A percentile compares a stretch with the other conserved stretches of the same genome.
phyloP scores from a whole-genome alignment of 192 early-diverging fungal genomes.

The Phlyctochytrium bullatum region DNA sequence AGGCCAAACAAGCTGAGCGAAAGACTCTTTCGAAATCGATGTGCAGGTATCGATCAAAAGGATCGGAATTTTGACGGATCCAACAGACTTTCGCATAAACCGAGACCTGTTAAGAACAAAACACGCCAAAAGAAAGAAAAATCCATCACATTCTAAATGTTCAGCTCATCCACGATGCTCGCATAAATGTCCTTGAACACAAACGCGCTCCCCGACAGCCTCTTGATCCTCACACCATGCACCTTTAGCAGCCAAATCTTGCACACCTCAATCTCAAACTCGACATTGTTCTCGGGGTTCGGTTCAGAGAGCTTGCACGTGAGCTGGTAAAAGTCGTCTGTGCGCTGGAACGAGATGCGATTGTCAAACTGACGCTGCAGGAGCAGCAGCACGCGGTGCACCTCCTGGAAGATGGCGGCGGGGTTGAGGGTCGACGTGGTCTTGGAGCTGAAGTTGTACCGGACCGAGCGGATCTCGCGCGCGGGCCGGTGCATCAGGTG shows the following conservation, averaged over 20 bases:
- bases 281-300: conserved; percentile 32
- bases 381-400: conserved; percentile 50
- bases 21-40: too few relatives aligned
- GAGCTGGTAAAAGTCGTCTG: conserved; percentile 50
- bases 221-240: conserved; percentile 55
- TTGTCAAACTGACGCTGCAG: conserved; percentile 28
- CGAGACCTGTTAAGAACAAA: too few relatives aligned
- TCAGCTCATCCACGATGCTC: conserved; percentile 30
- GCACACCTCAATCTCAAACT: conserved; percentile 64
- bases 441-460: conserved; percentile 48
- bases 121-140: background rate
- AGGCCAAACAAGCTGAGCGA: too few relatives aligned
- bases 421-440: conserved; percentile 49
- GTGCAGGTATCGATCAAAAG: too few relatives aligned
- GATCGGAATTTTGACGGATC: too few relatives aligned
- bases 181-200: conserved; percentile 54
- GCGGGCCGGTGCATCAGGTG: conserved; percentile 54
- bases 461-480: conserved; percentile 49
- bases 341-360: conserved; percentile 34
- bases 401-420: conserved; percentile 53
- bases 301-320: conserved; percentile 34
- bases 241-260: conserved; percentile 61
- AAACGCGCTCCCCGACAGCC: conserved; percentile 47
- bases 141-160: conserved; percentile 7
- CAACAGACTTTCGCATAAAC: too few relatives aligned